These are phyloP conservation scores for Gymnopus androsaceus DNA, from an alignment of 1,284 basidiomycete species.

Conservation along the genomic window DNA sequence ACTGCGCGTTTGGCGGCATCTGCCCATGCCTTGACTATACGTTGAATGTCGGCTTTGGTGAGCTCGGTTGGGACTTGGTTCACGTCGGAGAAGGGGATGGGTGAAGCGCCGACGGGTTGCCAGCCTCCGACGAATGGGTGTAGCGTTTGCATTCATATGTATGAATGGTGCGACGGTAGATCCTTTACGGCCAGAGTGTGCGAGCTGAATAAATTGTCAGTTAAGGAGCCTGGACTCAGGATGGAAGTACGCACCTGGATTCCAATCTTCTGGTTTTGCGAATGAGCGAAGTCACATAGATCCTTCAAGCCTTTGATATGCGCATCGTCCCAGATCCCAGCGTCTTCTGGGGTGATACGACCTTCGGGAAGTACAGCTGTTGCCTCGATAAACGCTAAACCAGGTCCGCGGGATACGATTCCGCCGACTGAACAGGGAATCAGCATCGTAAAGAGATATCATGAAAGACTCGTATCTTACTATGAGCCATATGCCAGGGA, in stretches of 20 bases:
- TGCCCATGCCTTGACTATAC: constrained; percentile 55
- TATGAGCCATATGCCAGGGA: constrained; percentile 44
- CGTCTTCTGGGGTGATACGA: constrained; percentile 48
- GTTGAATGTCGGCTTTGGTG: constrained; percentile 50
- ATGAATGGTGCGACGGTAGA: constrained; percentile 64
- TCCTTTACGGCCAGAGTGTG: constrained; percentile 81
- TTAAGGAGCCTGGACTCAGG: neutral
- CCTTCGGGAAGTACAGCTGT: constrained; percentile 66
- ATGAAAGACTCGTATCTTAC: constrained; percentile 25
- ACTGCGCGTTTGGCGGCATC: constrained; percentile 49
- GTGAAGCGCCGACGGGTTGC: constrained; percentile 2
- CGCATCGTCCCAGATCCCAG: constrained; percentile 77
- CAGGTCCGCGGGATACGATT: constrained; percentile 50
- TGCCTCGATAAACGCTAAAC: constrained; percentile 59
- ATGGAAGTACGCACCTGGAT: constrained; percentile 42
- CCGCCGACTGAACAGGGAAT: constrained; percentile 40
- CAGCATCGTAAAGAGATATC: neutral
- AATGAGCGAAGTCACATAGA: constrained; percentile 77
- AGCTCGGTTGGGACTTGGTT: constrained; percentile 5
- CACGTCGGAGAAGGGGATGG: constrained; percentile 6
- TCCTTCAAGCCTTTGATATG: constrained; percentile 71
- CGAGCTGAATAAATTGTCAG: constrained; percentile 46
- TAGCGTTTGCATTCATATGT: constrained; percentile 22
- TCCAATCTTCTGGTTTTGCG: constrained; percentile 68
- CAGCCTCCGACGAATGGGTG: constrained; percentile 5